Percentiles rank a stretch among this genome's conserved stretches.
Conservation (phyloP, 495 filamentous ascomycete species). For the Rhypophila decipiens region DNA sequence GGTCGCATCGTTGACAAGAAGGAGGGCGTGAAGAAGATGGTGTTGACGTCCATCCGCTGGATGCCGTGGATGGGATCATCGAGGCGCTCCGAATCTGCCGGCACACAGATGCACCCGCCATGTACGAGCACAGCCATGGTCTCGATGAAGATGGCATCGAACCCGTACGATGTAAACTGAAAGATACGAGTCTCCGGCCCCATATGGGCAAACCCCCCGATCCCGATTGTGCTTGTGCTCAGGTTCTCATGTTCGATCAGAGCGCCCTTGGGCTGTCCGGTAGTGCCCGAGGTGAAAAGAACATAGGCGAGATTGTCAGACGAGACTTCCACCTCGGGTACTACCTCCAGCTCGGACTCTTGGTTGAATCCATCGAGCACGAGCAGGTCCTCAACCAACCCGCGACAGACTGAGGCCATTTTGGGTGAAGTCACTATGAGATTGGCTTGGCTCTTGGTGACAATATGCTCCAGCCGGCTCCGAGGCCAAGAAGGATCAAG, state of each 20-base stretch:
- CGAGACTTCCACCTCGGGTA: not conserved
- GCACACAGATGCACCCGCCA: slow-evolving; percentile 37
- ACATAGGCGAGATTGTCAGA: not conserved
- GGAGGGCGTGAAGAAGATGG: slow-evolving; percentile 37
- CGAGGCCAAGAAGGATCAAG: slow-evolving; percentile 12
- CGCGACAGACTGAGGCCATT: not conserved
- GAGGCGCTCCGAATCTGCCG: slow-evolving; percentile 24
- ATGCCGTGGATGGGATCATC: slow-evolving; percentile 24
- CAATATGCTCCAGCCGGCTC: not conserved
- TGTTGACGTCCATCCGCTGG: slow-evolving; percentile 16
- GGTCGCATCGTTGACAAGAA: slow-evolving; percentile 20
- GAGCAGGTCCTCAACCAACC: not conserved
- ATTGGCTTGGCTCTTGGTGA: not conserved
- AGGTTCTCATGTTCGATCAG: not conserved
- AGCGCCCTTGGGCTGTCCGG: not conserved
- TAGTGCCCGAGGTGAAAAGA: not conserved
- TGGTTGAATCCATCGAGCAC: not conserved
- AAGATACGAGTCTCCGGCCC: slow-evolving; percentile 36
- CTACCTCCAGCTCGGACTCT: not conserved
- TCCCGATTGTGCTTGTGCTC: not conserved
- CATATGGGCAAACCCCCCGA: not conserved
- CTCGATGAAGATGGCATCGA: slow-evolving; percentile 53
- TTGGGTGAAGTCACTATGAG: not conserved
- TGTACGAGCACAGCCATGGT: slow-evolving; percentile 49
- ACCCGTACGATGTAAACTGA: slow-evolving; percentile 57